A percentile compares a stretch with the other conserved stretches of the same genome.
phyloP scores from a whole-genome alignment of 78 protist genomes.

The Protostelium mycophagum region DNA sequence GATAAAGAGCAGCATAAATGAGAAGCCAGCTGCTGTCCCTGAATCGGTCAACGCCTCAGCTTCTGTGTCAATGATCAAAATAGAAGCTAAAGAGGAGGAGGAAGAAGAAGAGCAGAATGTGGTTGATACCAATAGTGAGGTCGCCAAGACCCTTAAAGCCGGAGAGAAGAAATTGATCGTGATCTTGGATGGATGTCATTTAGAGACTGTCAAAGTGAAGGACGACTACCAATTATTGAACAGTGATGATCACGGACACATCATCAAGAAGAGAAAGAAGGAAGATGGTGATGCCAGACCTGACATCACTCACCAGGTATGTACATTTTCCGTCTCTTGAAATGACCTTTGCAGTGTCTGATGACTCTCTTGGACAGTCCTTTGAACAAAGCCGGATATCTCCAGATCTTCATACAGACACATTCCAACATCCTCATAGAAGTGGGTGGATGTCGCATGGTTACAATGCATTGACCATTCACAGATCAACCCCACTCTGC shows the following conservation, averaged over 20 bases:
- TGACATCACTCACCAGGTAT: constrained; percentile 93
- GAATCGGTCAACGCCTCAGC: background rate
- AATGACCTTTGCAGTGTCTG: constrained; percentile 68
- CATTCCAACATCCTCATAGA: constrained; percentile 48
- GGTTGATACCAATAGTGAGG: background rate
- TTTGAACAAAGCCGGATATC: constrained; percentile 93
- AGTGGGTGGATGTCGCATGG: constrained; percentile 1
- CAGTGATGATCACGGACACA: constrained; percentile 83
- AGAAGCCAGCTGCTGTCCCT: background rate
- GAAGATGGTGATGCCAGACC: constrained; percentile 90
- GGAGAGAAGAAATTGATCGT: constrained; percentile 67
- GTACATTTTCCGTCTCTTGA: background rate
- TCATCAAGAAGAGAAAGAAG: constrained; percentile 64
- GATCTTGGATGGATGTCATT: constrained; percentile 84
- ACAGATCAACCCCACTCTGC: constrained; percentile 87
- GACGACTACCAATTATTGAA: constrained; percentile 84
- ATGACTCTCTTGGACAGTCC: constrained; percentile 95
- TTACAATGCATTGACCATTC: background rate
- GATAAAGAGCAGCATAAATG: background rate
- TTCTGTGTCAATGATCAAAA: background rate
- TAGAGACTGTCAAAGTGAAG: constrained; percentile 83
- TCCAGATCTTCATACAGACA: constrained; percentile 89
- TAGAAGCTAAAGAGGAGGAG: background rate
- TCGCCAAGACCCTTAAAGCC: background rate
- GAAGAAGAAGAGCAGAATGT: background rate